These are phyloP conservation scores for Sonneratia alba DNA, from an alignment of 345 rosid genomes.

Conservation along the genomic window DNA sequence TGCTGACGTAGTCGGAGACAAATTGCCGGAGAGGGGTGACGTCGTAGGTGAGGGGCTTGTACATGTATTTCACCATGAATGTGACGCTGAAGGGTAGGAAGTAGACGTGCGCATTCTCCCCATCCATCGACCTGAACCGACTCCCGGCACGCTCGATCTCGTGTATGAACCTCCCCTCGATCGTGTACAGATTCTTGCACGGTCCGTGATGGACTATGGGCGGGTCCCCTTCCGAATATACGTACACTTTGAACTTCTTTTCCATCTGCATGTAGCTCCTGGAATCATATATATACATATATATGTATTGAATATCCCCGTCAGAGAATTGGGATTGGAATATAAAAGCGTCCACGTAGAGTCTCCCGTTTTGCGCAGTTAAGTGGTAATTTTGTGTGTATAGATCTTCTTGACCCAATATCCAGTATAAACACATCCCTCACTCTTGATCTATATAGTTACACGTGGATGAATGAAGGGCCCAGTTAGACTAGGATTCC, in stretches of 20 bases:
- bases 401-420: too few relatives aligned
- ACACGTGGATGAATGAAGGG: background rate
- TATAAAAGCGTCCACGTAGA: background rate
- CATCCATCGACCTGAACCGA: constrained; percentile 48
- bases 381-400: too few relatives aligned
- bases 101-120: constrained; percentile 52
- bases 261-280: constrained; percentile 91
- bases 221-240: constrained; percentile 67
- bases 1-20: constrained; percentile 56
- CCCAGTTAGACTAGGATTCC: too few relatives aligned
- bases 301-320: background rate
- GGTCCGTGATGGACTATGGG: constrained; percentile 83
- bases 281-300: background rate
- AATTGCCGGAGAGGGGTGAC: constrained; percentile 38
- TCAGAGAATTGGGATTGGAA: background rate
- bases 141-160: constrained; percentile 53
- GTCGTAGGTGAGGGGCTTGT: constrained; percentile 29
- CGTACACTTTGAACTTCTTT: constrained; percentile 73
- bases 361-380: too few relatives aligned
- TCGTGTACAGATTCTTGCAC: constrained; percentile 64
- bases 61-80: constrained; percentile 62
- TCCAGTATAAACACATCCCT: too few relatives aligned
- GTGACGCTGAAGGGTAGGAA: constrained; percentile 84
- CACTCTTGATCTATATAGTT: too few relatives aligned
- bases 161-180: constrained; percentile 79